phyloP scores from a whole-genome alignment of 805 yeast species.

The Barnettozyma botsteinii region DNA sequence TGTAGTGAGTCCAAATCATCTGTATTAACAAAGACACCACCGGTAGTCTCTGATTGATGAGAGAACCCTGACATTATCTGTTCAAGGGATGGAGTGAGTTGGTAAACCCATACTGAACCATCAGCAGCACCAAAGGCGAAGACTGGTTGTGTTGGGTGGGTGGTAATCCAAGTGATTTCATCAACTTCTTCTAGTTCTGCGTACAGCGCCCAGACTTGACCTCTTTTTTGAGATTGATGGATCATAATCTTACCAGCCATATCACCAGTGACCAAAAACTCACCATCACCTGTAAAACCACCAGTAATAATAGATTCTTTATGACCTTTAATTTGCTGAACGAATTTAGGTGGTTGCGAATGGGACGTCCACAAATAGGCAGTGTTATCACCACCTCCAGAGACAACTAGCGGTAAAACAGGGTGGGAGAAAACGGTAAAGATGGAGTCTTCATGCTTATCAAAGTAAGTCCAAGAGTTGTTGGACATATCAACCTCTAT shows the following conservation, averaged over 20 bases:
- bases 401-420: slow-evolving; percentile 71
- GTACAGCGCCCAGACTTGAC: slow-evolving; percentile 73
- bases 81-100: slow-evolving; percentile 54
- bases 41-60: slow-evolving; percentile 76
- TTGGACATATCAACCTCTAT: slow-evolving; percentile 83
- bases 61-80: slow-evolving; percentile 74
- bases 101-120: slow-evolving; percentile 94
- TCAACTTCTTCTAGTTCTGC: slow-evolving; percentile 80
- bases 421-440: slow-evolving; percentile 84
- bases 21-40: slow-evolving; percentile 65
- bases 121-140: slow-evolving; percentile 91
- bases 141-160: slow-evolving; percentile 72
- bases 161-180: slow-evolving; percentile 78
- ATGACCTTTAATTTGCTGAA: slow-evolving; percentile 72
- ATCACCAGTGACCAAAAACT: slow-evolving; percentile 80
- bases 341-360: slow-evolving; percentile 74
- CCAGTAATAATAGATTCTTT: slow-evolving; percentile 85
- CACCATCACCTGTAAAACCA: slow-evolving; percentile 79
- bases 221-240: slow-evolving; percentile 65
- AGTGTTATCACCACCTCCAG: slow-evolving; percentile 93
- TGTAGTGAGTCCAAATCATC: slow-evolving; percentile 53
- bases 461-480: slow-evolving; percentile 86
- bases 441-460: slow-evolving; percentile 82
- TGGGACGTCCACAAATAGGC: slow-evolving; percentile 93
- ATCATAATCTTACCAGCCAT: slow-evolving; percentile 86